A percentile compares a stretch with the other conserved stretches of the same genome.
These are phyloP conservation scores for Populus hybrid DNA, from an alignment of 441 rosid species.

Conservation along the genomic window DNA sequence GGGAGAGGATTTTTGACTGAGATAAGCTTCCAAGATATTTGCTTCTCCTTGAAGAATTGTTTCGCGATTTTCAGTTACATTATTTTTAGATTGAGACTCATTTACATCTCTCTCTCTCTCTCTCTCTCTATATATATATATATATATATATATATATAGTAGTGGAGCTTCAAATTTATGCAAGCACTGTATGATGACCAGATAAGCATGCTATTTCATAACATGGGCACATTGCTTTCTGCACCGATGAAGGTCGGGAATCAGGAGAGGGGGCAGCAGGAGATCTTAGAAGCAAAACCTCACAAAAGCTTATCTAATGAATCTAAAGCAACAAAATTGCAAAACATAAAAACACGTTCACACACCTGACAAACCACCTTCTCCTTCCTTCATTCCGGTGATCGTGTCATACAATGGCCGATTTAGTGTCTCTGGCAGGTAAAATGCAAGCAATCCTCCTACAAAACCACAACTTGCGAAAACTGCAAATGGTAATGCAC, in stretches of 20 bases:
- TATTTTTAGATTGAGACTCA: background rate
- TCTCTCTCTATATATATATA: no score
- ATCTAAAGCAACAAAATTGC: background rate
- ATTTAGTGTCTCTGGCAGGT: constrained; percentile 80
- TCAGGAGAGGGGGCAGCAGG: background rate
- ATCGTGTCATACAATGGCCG: constrained; percentile 84
- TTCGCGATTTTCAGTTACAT: no score
- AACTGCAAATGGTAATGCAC: constrained; percentile 58
- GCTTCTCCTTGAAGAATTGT: no score
- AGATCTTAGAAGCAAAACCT: background rate
- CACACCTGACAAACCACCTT: constrained; percentile 18
- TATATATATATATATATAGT: no score
- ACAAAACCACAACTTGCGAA: constrained; percentile 62
- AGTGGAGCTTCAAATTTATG: background rate
- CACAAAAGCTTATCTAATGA: background rate
- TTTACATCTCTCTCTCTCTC: background rate
- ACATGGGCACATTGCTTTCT: background rate
- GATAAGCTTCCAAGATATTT: no score
- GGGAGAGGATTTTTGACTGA: no score
- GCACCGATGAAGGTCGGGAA: background rate
- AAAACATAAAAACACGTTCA: background rate
- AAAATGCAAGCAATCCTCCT: constrained; percentile 71
- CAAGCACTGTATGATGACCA: background rate
- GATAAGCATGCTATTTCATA: background rate
- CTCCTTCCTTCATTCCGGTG: constrained; percentile 67